Evolutionary conservation across 2,329 filamentous ascomycete species (phyloP).

Genomic region (Fusarium sp.): DNA sequence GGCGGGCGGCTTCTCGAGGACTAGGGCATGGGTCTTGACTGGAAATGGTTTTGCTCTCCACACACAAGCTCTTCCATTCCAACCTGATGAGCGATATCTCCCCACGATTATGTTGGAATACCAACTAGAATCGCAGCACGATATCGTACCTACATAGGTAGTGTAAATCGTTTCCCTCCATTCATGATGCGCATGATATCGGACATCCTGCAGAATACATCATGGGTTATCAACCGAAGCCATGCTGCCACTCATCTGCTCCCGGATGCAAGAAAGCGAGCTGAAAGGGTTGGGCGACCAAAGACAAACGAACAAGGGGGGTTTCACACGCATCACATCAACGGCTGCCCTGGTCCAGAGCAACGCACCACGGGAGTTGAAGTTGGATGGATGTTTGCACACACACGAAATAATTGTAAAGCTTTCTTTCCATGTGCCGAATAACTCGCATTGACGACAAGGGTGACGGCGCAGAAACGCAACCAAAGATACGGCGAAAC

Average conservation of each 20-base stretch:
- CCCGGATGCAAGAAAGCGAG: slow-evolving; percentile 36
- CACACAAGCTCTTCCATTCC: slow-evolving; percentile 12
- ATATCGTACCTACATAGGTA: neutral
- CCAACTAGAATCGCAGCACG: neutral
- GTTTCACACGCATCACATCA: slow-evolving; percentile 5
- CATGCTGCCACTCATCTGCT: slow-evolving; percentile 26
- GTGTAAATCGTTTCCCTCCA: slow-evolving; percentile 5
- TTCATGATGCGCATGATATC: slow-evolving; percentile 24
- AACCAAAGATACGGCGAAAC: slow-evolving; percentile 20
- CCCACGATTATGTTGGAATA: slow-evolving; percentile 4
- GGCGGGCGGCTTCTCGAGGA: slow-evolving; percentile 17
- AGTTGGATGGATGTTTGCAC: slow-evolving; percentile 16
- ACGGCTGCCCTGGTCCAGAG: slow-evolving; percentile 12
- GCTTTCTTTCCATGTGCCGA: slow-evolving; percentile 38
- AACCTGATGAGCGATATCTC: slow-evolving; percentile 5
- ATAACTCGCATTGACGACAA: slow-evolving; percentile 32
- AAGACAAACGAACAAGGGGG: slow-evolving; percentile 32
- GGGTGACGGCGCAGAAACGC: slow-evolving; percentile 17
- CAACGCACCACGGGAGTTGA: slow-evolving; percentile 37
- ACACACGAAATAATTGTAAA: slow-evolving; percentile 21
- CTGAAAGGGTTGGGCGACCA: slow-evolving; percentile 26
- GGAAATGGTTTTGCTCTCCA: slow-evolving; percentile 28
- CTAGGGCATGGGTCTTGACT: slow-evolving; percentile 27
- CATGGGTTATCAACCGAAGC: slow-evolving; percentile 22
- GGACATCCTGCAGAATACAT: slow-evolving; percentile 24